Percentiles rank a stretch among this genome's conserved stretches.
Conservation (phyloP, 768 basidiomycete species). For the Panaeolus cyanescens region DNA sequence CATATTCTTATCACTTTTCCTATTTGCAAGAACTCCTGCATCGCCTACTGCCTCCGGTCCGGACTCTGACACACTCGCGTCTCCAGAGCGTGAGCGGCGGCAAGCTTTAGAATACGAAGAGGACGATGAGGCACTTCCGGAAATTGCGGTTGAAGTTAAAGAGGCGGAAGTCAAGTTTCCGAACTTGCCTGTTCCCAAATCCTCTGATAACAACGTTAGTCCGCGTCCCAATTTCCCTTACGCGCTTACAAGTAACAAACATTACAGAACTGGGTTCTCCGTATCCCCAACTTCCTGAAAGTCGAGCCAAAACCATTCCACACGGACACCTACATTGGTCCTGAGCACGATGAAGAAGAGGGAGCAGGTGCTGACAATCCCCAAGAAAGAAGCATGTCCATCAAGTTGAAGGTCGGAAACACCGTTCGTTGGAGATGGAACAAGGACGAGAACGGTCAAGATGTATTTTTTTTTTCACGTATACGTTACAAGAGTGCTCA, state of each 20-base stretch:
- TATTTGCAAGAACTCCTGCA: constrained; percentile 28
- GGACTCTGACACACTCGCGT: constrained; percentile 66
- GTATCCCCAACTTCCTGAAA: constrained; percentile 92
- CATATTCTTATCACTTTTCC: constrained; percentile 9
- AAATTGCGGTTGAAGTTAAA: constrained; percentile 53
- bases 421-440: constrained; percentile 96
- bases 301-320: constrained; percentile 91
- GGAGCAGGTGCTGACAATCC: constrained; percentile 55
- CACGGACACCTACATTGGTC: constrained; percentile 79
- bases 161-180: constrained; percentile 81
- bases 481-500: constrained; percentile 3
- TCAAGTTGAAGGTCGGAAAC: constrained; percentile 90
- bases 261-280: constrained; percentile 83
- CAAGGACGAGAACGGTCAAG: constrained; percentile 70
- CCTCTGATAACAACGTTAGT: constrained; percentile 81
- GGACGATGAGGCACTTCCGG: constrained; percentile 60
- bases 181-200: constrained; percentile 82
- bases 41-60: constrained; percentile 53
- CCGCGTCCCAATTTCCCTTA: constrained; percentile 4
- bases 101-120: constrained; percentile 82
- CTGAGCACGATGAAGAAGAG: constrained; percentile 78
- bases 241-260: neutral
- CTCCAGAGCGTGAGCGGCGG: constrained; percentile 62
- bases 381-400: constrained; percentile 79
- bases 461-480: constrained; percentile 53